Base-by-base conservation (phyloP, 805 yeast genomes). In the Aciculoconidium aculeatum region DNA sequence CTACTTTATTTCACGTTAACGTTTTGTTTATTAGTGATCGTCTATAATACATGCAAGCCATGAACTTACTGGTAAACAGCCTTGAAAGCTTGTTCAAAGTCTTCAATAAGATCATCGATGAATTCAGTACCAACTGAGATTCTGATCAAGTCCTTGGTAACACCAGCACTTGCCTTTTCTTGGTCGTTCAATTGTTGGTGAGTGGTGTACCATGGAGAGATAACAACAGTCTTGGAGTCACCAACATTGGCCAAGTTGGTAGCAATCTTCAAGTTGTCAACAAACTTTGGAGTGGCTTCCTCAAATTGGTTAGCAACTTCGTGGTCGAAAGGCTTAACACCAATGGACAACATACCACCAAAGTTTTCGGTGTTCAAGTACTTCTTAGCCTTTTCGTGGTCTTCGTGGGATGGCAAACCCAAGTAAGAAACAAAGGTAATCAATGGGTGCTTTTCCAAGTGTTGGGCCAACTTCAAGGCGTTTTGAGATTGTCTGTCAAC, bases 221-320 rank as follows among this genome's bases (percentile, higher is more conserved):
- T 90, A 35, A 90, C 94, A 53, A 90, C 72, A 25, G 97, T 85
- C 67, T 90, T 92, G 28, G 90, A 79, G 52, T 90, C 98, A 53
- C 98, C 98, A 35, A 90, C 96, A 50, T 90, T 90, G 28, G 98
- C 97, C 53, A 92, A 75, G 65, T 87, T 84, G 17, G 95, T 80
- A 33, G 95, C 94, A 34, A 92, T 61, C 59, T 85, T 75, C 58
- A 92, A 74, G 45, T 62, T 65, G 58, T 88, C 95, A 37, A 85
- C 95, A 37, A 87, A 85, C 45, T 68, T 72, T 31, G 90, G 88
- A 45, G 94, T 86, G 22, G 88, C 75, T 41, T 77, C 81, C 45
- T 75, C 54, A 65, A 82, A 84, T 42, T 73, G 74, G 21, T 64
- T 73, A 6, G 65, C 59, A 22, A 59, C 53, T 16, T 52, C 48